A percentile compares a stretch with the other conserved stretches of the same genome.
phyloP scores from a whole-genome alignment of 2,329 filamentous ascomycete species.

The Gnomoniopsis smithogilvyi region DNA sequence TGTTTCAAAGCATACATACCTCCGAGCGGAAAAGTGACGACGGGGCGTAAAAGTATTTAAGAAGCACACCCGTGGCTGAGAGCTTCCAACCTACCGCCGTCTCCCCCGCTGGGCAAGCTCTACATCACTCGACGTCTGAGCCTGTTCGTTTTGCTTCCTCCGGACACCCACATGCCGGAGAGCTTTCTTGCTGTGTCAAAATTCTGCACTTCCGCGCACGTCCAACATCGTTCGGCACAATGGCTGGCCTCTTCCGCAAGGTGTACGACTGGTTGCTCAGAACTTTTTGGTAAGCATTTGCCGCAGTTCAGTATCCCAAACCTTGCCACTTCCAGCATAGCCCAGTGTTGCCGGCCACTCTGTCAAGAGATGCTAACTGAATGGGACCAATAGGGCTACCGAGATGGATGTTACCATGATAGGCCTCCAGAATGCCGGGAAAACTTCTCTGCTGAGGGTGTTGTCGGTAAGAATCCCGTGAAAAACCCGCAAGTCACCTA shows the following conservation, averaged over 20 bases:
- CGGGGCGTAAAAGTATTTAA: constrained; percentile 38
- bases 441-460: constrained; percentile 90
- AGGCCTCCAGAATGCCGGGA: constrained; percentile 95
- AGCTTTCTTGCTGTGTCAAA: constrained; percentile 1
- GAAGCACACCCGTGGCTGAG: constrained; percentile 30
- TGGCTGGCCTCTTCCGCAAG: constrained; percentile 89
- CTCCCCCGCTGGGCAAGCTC: constrained; percentile 21
- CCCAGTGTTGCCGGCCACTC: background rate
- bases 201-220: background rate
- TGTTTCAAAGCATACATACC: constrained; percentile 10
- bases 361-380: constrained; percentile 9
- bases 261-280: constrained; percentile 98
- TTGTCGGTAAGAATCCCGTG: constrained; percentile 71
- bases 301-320: background rate
- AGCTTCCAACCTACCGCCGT: constrained; percentile 28
- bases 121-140: constrained; percentile 17
- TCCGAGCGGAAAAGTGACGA: constrained; percentile 22
- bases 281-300: constrained; percentile 80
- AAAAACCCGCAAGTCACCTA: background rate
- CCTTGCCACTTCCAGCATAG: constrained; percentile 6
- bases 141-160: background rate
- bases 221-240: constrained; percentile 41
- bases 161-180: constrained; percentile 11
- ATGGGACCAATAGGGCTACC: constrained; percentile 66
- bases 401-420: constrained; percentile 99